These are phyloP conservation scores for Didymella keratinophila DNA, from an alignment of 2,329 filamentous ascomycete species.

Conservation along the genomic window DNA sequence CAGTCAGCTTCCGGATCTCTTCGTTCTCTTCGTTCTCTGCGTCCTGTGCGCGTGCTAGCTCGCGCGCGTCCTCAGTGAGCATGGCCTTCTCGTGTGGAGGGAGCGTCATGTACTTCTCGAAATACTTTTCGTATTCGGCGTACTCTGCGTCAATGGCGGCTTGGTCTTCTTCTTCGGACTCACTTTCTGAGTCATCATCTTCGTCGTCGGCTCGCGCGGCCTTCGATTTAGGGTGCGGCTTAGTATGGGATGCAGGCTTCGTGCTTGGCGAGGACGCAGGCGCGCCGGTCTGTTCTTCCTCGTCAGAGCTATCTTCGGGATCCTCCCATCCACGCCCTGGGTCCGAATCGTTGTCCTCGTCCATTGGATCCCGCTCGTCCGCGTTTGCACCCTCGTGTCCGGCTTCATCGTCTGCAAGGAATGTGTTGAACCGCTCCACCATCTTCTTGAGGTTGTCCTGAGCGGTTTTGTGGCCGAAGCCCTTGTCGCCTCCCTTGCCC, in stretches of 20 bases:
- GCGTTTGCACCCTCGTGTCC: conserved; percentile 80
- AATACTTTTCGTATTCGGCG: conserved; percentile 75
- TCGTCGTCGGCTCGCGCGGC: conserved; percentile 51
- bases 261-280: background rate
- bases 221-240: conserved; percentile 67
- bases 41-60: conserved; percentile 52
- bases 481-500: conserved; percentile 51
- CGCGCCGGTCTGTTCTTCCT: conserved; percentile 24
- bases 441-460: conserved; percentile 86
- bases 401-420: conserved; percentile 84
- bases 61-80: conserved; percentile 45
- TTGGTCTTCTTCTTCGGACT: conserved; percentile 60
- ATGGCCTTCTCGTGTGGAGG: conserved; percentile 51
- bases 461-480: conserved; percentile 69
- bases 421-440: conserved; percentile 90
- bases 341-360: conserved; percentile 66
- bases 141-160: conserved; percentile 81
- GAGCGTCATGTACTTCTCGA: conserved; percentile 83
- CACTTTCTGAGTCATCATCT: conserved; percentile 53
- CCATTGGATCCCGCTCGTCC: conserved; percentile 66
- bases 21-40: conserved; percentile 55
- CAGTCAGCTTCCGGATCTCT: conserved; percentile 70
- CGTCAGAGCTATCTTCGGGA: conserved; percentile 53
- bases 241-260: conserved; percentile 59
- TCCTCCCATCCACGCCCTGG: conserved; percentile 54